Percentiles rank a stretch among this genome's conserved stretches.
Conservation (phyloP, 371 early-diverging fungal species). For the Batkoa obscura region DNA sequence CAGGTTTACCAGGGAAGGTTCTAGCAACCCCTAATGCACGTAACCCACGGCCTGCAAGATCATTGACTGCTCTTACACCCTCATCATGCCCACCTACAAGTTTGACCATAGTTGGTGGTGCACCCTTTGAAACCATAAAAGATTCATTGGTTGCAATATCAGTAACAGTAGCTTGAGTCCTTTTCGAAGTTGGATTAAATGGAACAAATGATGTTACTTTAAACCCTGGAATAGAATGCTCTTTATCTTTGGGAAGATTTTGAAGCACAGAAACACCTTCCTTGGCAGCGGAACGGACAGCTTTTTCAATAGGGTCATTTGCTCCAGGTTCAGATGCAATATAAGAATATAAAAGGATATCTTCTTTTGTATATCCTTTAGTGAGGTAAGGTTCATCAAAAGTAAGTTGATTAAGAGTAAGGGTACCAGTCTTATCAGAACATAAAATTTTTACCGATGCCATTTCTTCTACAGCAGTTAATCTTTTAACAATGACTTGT, state of each 20-base stretch:
- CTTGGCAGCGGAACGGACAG: conserved; percentile 65
- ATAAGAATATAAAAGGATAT: conserved; percentile 63
- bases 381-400: conserved; percentile 75
- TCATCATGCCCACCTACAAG: conserved; percentile 61
- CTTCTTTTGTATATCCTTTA: conserved; percentile 45
- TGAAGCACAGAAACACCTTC: conserved; percentile 47
- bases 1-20: conserved; percentile 39
- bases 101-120: conserved; percentile 79
- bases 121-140: conserved; percentile 84
- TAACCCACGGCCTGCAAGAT: conserved; percentile 68
- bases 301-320: conserved; percentile 78
- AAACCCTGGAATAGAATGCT: conserved; percentile 61
- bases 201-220: conserved; percentile 70
- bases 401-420: conserved; percentile 79
- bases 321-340: conserved; percentile 79
- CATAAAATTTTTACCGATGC: conserved; percentile 87
- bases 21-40: conserved; percentile 83
- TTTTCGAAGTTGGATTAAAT: conserved; percentile 79
- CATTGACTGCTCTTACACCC: conserved; percentile 52
- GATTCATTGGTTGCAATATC: conserved; percentile 34
- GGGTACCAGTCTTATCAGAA: conserved; percentile 96
- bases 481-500: conserved; percentile 85
- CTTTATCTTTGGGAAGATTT: conserved; percentile 16
- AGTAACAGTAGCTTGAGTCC: conserved; percentile 71
- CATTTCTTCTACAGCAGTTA: conserved; percentile 87